phyloP scores from a whole-genome alignment of 345 rosid genomes.

The Rhizophora mangle region DNA sequence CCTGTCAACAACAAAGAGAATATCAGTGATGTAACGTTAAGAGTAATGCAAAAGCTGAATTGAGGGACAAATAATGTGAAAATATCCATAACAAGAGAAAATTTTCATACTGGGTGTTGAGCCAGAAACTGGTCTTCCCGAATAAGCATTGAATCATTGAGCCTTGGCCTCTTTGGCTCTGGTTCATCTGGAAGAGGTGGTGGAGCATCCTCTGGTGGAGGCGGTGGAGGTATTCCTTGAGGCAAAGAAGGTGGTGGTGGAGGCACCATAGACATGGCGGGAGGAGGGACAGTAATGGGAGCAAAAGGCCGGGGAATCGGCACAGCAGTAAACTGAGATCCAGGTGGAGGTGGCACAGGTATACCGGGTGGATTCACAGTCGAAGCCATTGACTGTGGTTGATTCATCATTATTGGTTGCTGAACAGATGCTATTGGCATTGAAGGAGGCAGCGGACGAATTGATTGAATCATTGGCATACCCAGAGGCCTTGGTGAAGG shows the following conservation, averaged over 20 bases:
- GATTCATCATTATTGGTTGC: slow-evolving; percentile 55
- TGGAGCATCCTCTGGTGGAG: slow-evolving; percentile 81
- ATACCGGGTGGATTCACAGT: slow-evolving; percentile 37
- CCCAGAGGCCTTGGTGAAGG: slow-evolving; percentile 61
- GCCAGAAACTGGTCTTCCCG: slow-evolving; percentile 81
- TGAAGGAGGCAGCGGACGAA: slow-evolving; percentile 56
- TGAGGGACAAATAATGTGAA: slow-evolving; percentile 1
- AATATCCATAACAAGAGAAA: neutral
- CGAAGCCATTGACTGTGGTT: slow-evolving; percentile 55
- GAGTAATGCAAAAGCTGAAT: neutral
- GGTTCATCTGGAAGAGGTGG: slow-evolving; percentile 98
- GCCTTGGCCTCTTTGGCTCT: slow-evolving; percentile 83
- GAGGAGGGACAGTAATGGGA: slow-evolving; percentile 35
- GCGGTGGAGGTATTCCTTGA: slow-evolving; percentile 60
- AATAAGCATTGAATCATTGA: slow-evolving; percentile 72
- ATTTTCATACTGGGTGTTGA: slow-evolving; percentile 53
- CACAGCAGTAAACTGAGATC: slow-evolving; percentile 60
- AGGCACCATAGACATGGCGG: slow-evolving; percentile 51
- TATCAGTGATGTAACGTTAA: neutral
- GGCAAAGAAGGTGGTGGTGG: slow-evolving; percentile 52
- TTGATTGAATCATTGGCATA: slow-evolving; percentile 55
- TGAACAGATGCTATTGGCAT: slow-evolving; percentile 60
- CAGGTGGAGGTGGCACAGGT: slow-evolving; percentile 74
- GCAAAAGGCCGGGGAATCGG: slow-evolving; percentile 50
- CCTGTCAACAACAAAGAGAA: slow-evolving; percentile 41